Evolutionary conservation across 1,139 yeast genomes (phyloP).

Genomic region (Kodamaea sp.): DNA sequence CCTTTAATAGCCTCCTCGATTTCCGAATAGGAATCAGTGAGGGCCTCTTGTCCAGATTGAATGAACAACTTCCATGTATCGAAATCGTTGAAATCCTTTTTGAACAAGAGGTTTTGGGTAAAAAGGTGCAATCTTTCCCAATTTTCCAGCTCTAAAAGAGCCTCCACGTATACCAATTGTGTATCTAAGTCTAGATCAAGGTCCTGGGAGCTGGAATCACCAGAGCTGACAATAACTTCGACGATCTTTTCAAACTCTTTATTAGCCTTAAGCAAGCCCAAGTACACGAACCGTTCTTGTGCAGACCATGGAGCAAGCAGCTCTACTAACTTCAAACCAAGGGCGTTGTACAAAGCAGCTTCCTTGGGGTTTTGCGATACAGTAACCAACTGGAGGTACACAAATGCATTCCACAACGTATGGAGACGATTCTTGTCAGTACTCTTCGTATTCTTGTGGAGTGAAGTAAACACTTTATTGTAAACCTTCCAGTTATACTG

Average conservation of each 20-base stretch:
- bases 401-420: constrained; percentile 16
- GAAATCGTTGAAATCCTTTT: constrained; percentile 55
- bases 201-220: too few relatives aligned
- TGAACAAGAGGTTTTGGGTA: constrained; percentile 36
- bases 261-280: constrained; percentile 42
- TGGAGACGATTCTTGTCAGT: constrained; percentile 9
- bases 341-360: constrained; percentile 48
- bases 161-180: constrained; percentile 50
- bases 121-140: constrained; percentile 44
- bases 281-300: constrained; percentile 62
- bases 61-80: constrained; percentile 59
- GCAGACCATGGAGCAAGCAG: constrained; percentile 24
- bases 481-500: constrained; percentile 27
- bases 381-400: constrained; percentile 12
- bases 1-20: constrained; percentile 21
- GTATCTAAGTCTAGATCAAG: constrained; percentile 58
- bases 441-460: constrained; percentile 7
- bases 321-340: constrained; percentile 58
- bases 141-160: constrained; percentile 37
- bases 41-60: constrained; percentile 20
- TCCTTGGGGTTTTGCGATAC: constrained; percentile 29
- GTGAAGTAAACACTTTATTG: constrained; percentile 14
- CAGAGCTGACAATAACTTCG: constrained; percentile 22
- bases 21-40: not conserved
- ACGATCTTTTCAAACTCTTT: constrained; percentile 32